Conservation (phyloP, 495 filamentous ascomycete genomes). For the Glarea lozoyensis region DNA sequence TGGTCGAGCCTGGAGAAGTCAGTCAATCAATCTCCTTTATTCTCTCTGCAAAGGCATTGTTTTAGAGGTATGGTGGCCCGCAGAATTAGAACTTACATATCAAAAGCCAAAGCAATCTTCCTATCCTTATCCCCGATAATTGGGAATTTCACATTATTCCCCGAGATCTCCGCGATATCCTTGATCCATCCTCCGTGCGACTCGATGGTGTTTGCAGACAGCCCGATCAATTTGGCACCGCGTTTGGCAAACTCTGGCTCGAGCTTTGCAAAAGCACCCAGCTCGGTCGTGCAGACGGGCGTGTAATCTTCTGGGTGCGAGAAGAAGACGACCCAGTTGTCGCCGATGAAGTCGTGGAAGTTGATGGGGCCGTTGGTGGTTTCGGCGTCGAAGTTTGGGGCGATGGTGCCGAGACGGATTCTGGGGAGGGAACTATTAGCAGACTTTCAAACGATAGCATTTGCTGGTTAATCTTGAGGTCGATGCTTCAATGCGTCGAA, state of each 20-base stretch:
- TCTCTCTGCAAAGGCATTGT: too few relatives aligned
- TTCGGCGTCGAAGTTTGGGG: slow-evolving; percentile 90
- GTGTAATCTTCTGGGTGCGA: slow-evolving; percentile 94
- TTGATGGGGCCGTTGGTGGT: slow-evolving; percentile 88
- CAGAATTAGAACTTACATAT: slow-evolving; percentile 60
- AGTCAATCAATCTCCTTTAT: too few relatives aligned
- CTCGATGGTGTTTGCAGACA: slow-evolving; percentile 72
- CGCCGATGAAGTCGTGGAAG: slow-evolving; percentile 94
- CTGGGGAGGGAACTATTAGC: too few relatives aligned
- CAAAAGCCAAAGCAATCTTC: slow-evolving; percentile 83
- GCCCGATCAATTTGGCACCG: slow-evolving; percentile 89
- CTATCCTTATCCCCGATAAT: slow-evolving; percentile 97
- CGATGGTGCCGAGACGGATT: slow-evolving; percentile 81
- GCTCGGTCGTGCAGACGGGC: slow-evolving; percentile 96
- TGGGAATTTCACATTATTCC: slow-evolving; percentile 76
- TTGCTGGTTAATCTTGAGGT: too few relatives aligned
- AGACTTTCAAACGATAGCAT: too few relatives aligned
- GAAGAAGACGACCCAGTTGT: slow-evolving; percentile 94
- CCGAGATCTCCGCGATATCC: slow-evolving; percentile 90
- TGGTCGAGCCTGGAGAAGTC: slow-evolving; percentile 59
- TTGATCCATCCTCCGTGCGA: slow-evolving; percentile 74
- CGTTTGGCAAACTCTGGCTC: slow-evolving; percentile 94
- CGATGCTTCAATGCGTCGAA: too few relatives aligned
- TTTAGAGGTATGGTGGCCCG: slow-evolving; percentile 4
- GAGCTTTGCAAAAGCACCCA: slow-evolving; percentile 93